Conservation (phyloP, 331 rosid species). For the Quercus tomentella region DNA sequence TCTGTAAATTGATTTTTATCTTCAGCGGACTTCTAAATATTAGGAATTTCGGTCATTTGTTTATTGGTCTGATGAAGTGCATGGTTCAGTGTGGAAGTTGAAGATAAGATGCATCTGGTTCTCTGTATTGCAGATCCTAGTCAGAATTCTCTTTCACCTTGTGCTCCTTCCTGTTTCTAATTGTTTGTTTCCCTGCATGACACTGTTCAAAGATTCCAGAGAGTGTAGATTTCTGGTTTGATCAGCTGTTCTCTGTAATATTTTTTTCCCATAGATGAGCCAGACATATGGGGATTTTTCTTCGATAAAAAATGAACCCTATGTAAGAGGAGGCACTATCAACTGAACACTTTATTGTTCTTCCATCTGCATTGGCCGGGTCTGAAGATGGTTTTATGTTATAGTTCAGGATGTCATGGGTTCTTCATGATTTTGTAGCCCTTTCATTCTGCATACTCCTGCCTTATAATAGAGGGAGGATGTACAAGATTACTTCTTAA, state of each 20-base stretch:
- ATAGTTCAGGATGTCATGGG: conserved; percentile 22
- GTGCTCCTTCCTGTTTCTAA: conserved; percentile 30
- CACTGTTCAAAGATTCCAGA: conserved; percentile 12
- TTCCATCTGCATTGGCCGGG: conserved; percentile 30
- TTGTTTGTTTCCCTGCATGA: conserved; percentile 18
- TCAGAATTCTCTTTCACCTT: conserved; percentile 17
- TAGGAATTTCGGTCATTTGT: conserved; percentile 20
- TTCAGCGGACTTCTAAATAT: conserved; percentile 4
- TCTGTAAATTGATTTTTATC: conserved; percentile 15
- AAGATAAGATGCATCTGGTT: conserved; percentile 31
- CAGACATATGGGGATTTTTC: conserved; percentile 15
- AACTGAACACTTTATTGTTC: conserved; percentile 21
- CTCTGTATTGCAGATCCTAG: conserved; percentile 12
- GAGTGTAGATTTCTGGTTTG: conserved; percentile 1
- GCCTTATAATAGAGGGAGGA: conserved; percentile 22
- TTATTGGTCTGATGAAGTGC: conserved; percentile 26
- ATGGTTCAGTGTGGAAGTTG: conserved; percentile 31
- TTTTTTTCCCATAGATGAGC: conserved; percentile 12
- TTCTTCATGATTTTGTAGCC: conserved; percentile 30
- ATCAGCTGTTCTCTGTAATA: conserved; percentile 13
- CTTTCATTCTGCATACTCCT: conserved; percentile 18
- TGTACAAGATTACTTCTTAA: conserved; percentile 8
- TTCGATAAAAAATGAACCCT: conserved; percentile 22
- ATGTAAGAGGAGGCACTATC: conserved; percentile 10
- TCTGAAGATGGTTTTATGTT: conserved; percentile 24